Evolutionary conservation across 2,329 filamentous ascomycete genomes (phyloP).

Genomic region (Nemania serpens): DNA sequence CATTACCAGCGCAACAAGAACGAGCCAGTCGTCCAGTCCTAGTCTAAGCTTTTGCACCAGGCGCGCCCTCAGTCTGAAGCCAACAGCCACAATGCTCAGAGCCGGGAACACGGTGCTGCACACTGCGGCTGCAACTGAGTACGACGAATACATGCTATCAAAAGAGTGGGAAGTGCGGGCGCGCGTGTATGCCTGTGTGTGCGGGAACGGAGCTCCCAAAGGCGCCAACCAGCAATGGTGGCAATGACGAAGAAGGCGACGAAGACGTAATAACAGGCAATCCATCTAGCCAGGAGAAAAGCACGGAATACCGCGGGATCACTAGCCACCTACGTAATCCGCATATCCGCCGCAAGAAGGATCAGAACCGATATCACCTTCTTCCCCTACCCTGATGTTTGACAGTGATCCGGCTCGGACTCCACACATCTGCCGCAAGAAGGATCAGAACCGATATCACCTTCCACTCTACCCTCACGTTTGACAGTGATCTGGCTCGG

Average conservation of each 20-base stretch:
- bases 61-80: constrained; percentile 1
- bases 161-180: constrained; percentile 4
- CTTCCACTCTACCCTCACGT: neutral
- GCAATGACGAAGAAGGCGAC: constrained; percentile 2
- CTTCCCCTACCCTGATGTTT: neutral
- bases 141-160: constrained; percentile 2
- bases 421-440: neutral
- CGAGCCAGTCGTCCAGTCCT: constrained; percentile 6
- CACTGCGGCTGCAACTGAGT: constrained; percentile 5
- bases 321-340: too few relatives aligned
- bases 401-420: neutral
- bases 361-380: neutral
- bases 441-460: neutral
- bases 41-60: constrained; percentile 2
- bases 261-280: neutral
- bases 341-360: constrained; percentile 1
- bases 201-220: constrained; percentile 1
- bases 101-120: neutral
- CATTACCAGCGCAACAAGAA: constrained; percentile 7
- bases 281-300: neutral
- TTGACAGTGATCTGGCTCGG: neutral
- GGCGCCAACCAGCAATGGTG: constrained; percentile 4
- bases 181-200: constrained; percentile 2
- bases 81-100: too few relatives aligned
- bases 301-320: too few relatives aligned